Evolutionary conservation across 257 asterid genomes (phyloP).

Genomic region (Sherardia arvensis): DNA sequence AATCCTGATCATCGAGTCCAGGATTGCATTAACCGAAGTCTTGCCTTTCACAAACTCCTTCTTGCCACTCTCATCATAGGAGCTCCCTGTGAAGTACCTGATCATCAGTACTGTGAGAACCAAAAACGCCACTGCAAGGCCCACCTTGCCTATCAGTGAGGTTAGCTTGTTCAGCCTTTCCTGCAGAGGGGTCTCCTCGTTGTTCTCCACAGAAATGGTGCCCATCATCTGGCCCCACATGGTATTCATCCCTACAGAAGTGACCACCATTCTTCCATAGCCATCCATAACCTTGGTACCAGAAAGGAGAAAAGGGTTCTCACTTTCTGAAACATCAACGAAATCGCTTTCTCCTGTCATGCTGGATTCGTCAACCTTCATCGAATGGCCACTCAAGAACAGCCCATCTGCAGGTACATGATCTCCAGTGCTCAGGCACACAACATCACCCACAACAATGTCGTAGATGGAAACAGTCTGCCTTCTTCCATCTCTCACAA

Average conservation of each 20-base stretch:
- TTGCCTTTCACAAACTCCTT: neutral
- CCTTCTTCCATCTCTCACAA: slow-evolving; percentile 13
- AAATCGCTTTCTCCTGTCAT: slow-evolving; percentile 15
- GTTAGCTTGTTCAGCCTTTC: slow-evolving; percentile 12
- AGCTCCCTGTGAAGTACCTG: slow-evolving; percentile 12
- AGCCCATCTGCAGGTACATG: slow-evolving; percentile 19
- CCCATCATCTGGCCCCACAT: slow-evolving; percentile 17
- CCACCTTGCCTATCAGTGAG: neutral
- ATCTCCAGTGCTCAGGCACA: slow-evolving; percentile 12
- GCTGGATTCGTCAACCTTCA: slow-evolving; percentile 15
- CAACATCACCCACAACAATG: slow-evolving; percentile 16
- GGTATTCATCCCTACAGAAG: slow-evolving; percentile 21
- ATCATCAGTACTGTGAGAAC: slow-evolving; percentile 2
- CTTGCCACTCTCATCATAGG: slow-evolving; percentile 1
- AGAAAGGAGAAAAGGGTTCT: slow-evolving; percentile 12
- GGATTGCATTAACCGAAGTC: neutral
- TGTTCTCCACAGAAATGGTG: neutral
- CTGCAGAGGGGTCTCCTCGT: slow-evolving; percentile 12
- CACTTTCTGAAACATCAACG: neutral
- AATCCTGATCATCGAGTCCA: slow-evolving; percentile 3
- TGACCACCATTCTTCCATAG: slow-evolving; percentile 11
- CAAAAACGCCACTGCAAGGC: neutral
- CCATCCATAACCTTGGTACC: slow-evolving; percentile 18
- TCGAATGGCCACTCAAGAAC: slow-evolving; percentile 1
- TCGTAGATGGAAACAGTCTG: slow-evolving; percentile 3